Evolutionary conservation across 2,329 filamentous ascomycete species (phyloP).

Genomic region (Talaromyces albobiverticillius): DNA sequence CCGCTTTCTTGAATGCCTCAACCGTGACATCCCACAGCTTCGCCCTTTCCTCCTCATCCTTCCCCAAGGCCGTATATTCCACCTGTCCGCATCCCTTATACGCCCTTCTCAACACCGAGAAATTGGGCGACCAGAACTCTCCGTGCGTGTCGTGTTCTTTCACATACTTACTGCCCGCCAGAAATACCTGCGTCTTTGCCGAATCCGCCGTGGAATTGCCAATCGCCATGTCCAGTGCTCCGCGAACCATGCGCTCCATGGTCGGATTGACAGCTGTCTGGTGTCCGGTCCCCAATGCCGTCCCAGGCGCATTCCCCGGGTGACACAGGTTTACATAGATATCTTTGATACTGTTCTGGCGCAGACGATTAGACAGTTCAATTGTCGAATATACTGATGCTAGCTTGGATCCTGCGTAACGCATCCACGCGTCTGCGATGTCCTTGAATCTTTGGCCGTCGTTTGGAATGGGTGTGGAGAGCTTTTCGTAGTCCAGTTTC

Average conservation of each 20-base stretch:
- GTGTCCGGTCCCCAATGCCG: slow-evolving; percentile 5
- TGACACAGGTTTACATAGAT: slow-evolving; percentile 13
- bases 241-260: slow-evolving; percentile 1
- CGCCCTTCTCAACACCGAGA: slow-evolving; percentile 1
- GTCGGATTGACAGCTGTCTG: slow-evolving; percentile 9
- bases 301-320: slow-evolving; percentile 11
- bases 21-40: slow-evolving; percentile 11
- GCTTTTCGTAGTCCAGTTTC: slow-evolving; percentile 10
- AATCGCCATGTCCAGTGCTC: slow-evolving; percentile 1
- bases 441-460: slow-evolving; percentile 10
- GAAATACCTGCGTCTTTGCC: slow-evolving; percentile 13
- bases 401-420: slow-evolving; percentile 10
- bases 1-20: slow-evolving; percentile 6
- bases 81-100: slow-evolving; percentile 10
- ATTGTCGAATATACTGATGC: slow-evolving; percentile 5
- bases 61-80: slow-evolving; percentile 11
- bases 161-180: slow-evolving; percentile 4
- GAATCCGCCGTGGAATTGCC: slow-evolving; percentile 10
- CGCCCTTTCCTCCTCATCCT: slow-evolving; percentile 8
- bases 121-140: slow-evolving; percentile 9
- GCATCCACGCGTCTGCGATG: slow-evolving; percentile 3
- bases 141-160: slow-evolving; percentile 2
- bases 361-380: slow-evolving; percentile 3
- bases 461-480: slow-evolving; percentile 7
- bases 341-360: not conserved